phyloP scores from a whole-genome alignment of 805 yeast genomes.

The Sporopachydermia quercuum region DNA sequence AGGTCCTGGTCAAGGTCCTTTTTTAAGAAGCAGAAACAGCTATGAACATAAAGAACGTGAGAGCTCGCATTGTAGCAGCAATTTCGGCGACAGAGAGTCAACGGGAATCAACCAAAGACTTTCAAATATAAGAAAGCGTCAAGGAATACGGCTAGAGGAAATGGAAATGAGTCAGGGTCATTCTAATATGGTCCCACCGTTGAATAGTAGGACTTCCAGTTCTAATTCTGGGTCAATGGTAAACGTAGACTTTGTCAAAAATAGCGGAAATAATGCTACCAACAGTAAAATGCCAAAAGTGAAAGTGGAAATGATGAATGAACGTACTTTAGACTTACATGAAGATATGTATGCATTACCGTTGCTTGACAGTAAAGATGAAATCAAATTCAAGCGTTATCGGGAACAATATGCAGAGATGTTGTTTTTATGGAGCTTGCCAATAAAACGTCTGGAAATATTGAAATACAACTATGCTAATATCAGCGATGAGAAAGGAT shows the following conservation, averaged over 20 bases:
- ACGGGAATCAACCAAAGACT: no score
- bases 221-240: neutral
- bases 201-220: neutral
- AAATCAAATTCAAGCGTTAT: conserved; percentile 24
- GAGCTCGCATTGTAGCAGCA: no score
- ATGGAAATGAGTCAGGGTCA: conserved; percentile 2
- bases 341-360: conserved; percentile 22
- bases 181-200: conserved; percentile 1
- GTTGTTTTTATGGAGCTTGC: conserved; percentile 71
- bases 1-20: neutral
- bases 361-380: conserved; percentile 26
- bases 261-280: conserved; percentile 9
- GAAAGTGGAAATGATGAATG: conserved; percentile 31
- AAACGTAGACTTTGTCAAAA: conserved; percentile 3
- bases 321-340: conserved; percentile 26
- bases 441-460: conserved; percentile 64
- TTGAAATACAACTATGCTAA: conserved; percentile 46
- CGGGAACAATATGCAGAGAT: conserved; percentile 66
- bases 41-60: neutral
- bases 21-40: neutral
- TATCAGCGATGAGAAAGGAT: conserved; percentile 9
- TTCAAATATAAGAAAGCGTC: no score
- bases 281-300: conserved; percentile 16
- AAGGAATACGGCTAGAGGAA: no score
- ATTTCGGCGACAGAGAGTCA: no score